Percentiles rank a stretch among this genome's conserved stretches.
These are phyloP conservation scores for Linanthus parryae DNA, from an alignment of 148 eudicot species.

Conservation along the genomic window DNA sequence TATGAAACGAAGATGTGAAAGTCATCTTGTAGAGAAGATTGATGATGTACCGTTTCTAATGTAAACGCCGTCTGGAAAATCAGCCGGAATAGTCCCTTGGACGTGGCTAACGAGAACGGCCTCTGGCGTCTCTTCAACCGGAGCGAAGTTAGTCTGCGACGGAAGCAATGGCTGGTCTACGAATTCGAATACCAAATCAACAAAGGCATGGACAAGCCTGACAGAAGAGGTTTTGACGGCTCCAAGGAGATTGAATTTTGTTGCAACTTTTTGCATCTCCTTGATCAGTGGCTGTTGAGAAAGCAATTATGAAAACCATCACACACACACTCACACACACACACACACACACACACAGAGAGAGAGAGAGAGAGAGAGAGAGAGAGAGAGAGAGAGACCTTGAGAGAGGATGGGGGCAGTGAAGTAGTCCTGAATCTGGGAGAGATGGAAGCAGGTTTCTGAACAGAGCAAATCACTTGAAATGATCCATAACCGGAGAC, in stretches of 20 bases:
- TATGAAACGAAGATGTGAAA: too few relatives aligned
- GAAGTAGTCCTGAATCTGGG: background rate
- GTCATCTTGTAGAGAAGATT: too few relatives aligned
- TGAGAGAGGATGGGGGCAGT: background rate
- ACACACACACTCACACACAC: background rate
- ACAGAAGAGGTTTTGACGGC: constrained; percentile 13
- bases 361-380: background rate
- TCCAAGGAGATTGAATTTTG: constrained; percentile 8
- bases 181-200: constrained; percentile 25
- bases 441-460: background rate
- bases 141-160: constrained; percentile 33
- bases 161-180: constrained; percentile 29
- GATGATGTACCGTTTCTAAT: constrained; percentile 26
- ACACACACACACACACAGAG: background rate
- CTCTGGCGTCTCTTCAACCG: constrained; percentile 31
- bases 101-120: constrained; percentile 11
- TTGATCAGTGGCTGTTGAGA: constrained; percentile 14
- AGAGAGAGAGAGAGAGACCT: too few relatives aligned
- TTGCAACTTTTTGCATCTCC: constrained; percentile 16
- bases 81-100: constrained; percentile 26
- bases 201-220: constrained; percentile 20
- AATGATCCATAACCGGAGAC: background rate
- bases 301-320: background rate
- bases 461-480: background rate
- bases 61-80: constrained; percentile 38